These are phyloP conservation scores for Lachnellula occidentalis DNA, from an alignment of 2,329 filamentous ascomycete genomes.

Conservation along the genomic window DNA sequence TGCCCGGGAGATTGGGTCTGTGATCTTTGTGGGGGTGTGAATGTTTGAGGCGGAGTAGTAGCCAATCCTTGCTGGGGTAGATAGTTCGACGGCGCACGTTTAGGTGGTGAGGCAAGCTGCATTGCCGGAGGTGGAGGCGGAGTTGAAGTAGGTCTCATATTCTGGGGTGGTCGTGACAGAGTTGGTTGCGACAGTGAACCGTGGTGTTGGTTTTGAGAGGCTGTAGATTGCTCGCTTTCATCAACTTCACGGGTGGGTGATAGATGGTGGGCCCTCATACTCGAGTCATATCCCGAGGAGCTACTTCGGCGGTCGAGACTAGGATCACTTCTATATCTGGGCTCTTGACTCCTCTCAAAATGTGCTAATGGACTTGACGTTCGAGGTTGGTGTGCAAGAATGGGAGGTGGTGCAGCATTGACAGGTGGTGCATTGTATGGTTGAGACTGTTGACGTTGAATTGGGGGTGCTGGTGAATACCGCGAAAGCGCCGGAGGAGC, in stretches of 20 bases:
- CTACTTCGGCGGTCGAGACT: conserved; percentile 44
- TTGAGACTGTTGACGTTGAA: conserved; percentile 14
- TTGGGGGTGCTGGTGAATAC: conserved; percentile 36
- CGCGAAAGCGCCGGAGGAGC: conserved; percentile 34
- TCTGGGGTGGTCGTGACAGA: conserved; percentile 30
- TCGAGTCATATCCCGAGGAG: conserved; percentile 49
- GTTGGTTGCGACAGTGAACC: conserved; percentile 18
- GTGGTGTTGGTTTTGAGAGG: not conserved
- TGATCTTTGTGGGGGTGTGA: conserved; percentile 52
- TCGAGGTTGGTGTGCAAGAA: conserved; percentile 53
- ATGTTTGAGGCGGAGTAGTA: conserved; percentile 30
- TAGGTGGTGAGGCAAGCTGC: conserved; percentile 49
- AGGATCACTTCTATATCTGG: conserved; percentile 33
- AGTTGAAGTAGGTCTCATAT: conserved; percentile 36
- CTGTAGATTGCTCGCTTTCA: conserved; percentile 42
- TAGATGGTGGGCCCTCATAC: conserved; percentile 45
- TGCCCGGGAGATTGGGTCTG: conserved; percentile 60
- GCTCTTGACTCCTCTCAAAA: conserved; percentile 44
- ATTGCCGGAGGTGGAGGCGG: conserved; percentile 43
- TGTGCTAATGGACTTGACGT: conserved; percentile 63
- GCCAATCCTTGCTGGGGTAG: conserved; percentile 32
- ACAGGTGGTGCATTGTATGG: conserved; percentile 26
- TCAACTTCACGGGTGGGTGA: conserved; percentile 59
- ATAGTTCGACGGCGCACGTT: conserved; percentile 48
- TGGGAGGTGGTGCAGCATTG: conserved; percentile 37